Base-by-base conservation (phyloP, 441 rosid genomes). In the Corymbia calophylla region DNA sequence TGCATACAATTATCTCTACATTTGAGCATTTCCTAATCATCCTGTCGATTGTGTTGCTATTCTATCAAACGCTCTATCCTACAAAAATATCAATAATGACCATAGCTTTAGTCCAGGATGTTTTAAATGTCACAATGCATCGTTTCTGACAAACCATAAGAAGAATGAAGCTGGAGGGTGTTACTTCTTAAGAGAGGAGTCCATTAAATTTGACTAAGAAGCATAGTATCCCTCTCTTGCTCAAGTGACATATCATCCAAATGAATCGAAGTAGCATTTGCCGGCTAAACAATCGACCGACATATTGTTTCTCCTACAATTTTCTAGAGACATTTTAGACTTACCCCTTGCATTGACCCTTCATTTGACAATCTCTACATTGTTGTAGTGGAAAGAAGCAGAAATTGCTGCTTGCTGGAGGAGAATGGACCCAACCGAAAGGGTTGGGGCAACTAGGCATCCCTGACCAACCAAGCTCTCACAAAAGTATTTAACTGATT, bases 341-440 rank as follows among this genome's bases (percentile, higher is more conserved):
- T 90, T 90, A 93, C 94, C 87, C 87, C 54, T 88, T 91, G 98
- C 92, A 90, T 93, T 93, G 89, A 96, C 93, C 89, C 95, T 94
- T 89, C 99, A 97, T 92, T 97, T 98, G 66, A 97, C 96, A 47
- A 97, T 95, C 91, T 97, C 99, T 23, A 96, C 98, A 29, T 95
- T 97, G 90, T 90, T 97, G 95, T 95, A 97, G 92, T 97, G 99
- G 94, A 97, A 97, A 84, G 98, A 94, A 64, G 99, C 99, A 88
- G 97, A 92, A 92, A 97, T 97, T 88, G 97, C 97, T 53, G 99
- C 99, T 92, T 97, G 98, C 92, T 97, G 98, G 87, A 97, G 97
- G 87, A 97, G 97, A 90, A 97, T 97, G 53, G 97, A 95, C 87
- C 98, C 97, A 90, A 97, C 95, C 66, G 99, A 97, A 53, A 97